Base-by-base conservation (phyloP, 345 rosid genomes). In the Combretum micranthum region DNA sequence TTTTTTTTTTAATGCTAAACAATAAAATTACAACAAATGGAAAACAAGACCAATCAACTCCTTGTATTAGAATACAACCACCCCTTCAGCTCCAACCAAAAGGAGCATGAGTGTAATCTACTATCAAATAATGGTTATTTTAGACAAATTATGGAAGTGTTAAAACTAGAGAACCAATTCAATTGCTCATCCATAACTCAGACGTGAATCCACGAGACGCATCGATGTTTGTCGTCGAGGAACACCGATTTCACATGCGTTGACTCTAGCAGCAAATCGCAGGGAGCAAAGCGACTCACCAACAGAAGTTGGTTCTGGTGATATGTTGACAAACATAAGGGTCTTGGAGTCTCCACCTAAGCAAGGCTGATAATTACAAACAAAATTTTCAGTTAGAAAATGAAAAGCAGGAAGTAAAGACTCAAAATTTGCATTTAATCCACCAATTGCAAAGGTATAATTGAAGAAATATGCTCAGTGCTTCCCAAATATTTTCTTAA, bases 341-440 rank as follows among this genome's bases (percentile, higher is more conserved):
- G 96, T 84, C 72, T 92, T 92, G 0, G 98, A 84, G 50, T 92
- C 98, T n/a, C 98, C 98, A 0, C 98, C 96, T 51, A 92, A 72
- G 64, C 96, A 92, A 22, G 98, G 96, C 98, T 92, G 87, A 16
- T 68, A 55, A 64, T 47, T 8, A 49, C 48, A 62, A 70, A 43
- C n/a, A n/a, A 37, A 42, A 37, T 13, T 39, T 20, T 18, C 22
- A 8, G 53, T 59, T 47, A 25, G 44, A 50, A 25, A 13, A 10
- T 22, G 17, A 60, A 25, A 6, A 60, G 50, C 62, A 0, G n/a
- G 7, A 4, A 60, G 16, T 10, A 26, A 14, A 32, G 39, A 19
- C 22, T n/a, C 42, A 54, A 20, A 25, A 37, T 4, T 37, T 23
- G 15, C 21, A n/a, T 17, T 11, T 49, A 4, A 32, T n/a, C 6